Evolutionary conservation across 2,329 filamentous ascomycete genomes (phyloP).

Genomic region (Clonostachys sp.): DNA sequence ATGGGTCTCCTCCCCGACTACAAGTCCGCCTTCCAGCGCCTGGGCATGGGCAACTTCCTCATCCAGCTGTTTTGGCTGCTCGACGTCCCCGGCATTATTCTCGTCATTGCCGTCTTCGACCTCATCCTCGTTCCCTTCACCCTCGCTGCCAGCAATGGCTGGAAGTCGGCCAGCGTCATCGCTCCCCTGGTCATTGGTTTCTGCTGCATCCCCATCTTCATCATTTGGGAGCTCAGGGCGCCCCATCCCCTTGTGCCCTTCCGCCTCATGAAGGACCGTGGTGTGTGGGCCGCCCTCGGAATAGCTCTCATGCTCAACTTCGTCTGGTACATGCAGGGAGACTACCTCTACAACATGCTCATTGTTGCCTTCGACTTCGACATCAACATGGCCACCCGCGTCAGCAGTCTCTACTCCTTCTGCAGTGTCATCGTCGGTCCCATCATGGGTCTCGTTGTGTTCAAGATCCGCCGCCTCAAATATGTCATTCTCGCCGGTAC

Average conservation of each 20-base stretch:
- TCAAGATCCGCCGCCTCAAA: conserved; percentile 55
- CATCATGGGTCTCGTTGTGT: conserved; percentile 51
- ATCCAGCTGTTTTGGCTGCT: conserved; percentile 41
- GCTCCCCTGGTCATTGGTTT: conserved; percentile 39
- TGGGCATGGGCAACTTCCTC: conserved; percentile 22
- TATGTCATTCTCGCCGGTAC: conserved; percentile 59
- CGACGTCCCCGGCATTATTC: conserved; percentile 37
- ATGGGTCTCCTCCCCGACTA: conserved; percentile 37
- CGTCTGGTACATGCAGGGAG: conserved; percentile 58
- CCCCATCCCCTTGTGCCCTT: conserved; percentile 56
- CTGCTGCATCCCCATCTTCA: conserved; percentile 43
- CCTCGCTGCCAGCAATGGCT: conserved; percentile 32
- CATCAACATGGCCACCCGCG: conserved; percentile 49
- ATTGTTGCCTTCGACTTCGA: conserved; percentile 57
- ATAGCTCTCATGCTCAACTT: conserved; percentile 54
- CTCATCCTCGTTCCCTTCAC: conserved; percentile 39
- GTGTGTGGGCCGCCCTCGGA: conserved; percentile 58
- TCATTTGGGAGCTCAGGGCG: conserved; percentile 41
- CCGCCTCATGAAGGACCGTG: conserved; percentile 54
- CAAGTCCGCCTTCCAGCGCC: conserved; percentile 20
- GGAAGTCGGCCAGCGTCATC: conserved; percentile 31
- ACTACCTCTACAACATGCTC: conserved; percentile 61
- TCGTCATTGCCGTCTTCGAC: conserved; percentile 39
- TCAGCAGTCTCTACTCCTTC: conserved; percentile 55
- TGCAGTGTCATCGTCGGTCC: conserved; percentile 53